Conservation (phyloP, 164 flowering plant genomes). For the Liriodendron chinense region DNA sequence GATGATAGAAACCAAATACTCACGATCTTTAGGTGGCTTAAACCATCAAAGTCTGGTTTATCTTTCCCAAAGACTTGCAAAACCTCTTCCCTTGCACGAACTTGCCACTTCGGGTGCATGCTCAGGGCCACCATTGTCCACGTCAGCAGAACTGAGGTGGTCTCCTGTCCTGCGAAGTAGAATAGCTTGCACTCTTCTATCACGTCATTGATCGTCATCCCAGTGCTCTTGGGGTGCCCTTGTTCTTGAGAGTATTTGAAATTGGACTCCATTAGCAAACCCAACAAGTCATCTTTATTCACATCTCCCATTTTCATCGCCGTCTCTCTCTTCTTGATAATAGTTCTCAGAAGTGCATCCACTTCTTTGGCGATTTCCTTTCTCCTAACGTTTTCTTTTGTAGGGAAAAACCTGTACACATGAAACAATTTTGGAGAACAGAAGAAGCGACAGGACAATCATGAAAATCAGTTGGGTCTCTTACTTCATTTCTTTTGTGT, state of each 20-base stretch:
- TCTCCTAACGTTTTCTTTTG: constrained; percentile 3
- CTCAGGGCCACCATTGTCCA: constrained; percentile 5
- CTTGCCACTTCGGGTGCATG: constrained; percentile 11
- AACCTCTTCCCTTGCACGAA: constrained; percentile 8
- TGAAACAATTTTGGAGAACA: too few species aligned
- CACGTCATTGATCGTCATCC: not conserved
- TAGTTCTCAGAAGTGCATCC: not conserved
- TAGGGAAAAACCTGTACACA: constrained; percentile 5
- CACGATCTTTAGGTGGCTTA: constrained; percentile 6
- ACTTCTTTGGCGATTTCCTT: constrained; percentile 4
- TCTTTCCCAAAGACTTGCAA: constrained; percentile 1
- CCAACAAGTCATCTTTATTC: not conserved
- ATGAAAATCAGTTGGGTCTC: too few species aligned
- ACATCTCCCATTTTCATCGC: not conserved
- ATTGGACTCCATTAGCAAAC: constrained; percentile 5
- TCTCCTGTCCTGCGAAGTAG: constrained; percentile 17
- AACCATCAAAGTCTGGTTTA: constrained; percentile 4
- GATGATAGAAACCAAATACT: not conserved
- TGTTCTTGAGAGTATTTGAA: not conserved
- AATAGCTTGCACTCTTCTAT: constrained; percentile 10
- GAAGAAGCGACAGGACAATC: too few species aligned
- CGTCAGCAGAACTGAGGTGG: not conserved
- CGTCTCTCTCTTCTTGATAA: constrained; percentile 1
- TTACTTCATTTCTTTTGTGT: too few species aligned
- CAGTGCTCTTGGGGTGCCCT: not conserved